A percentile compares a stretch with the other conserved stretches of the same genome.
phyloP scores from a whole-genome alignment of 495 filamentous ascomycete genomes.

The Parathielavia appendiculata region DNA sequence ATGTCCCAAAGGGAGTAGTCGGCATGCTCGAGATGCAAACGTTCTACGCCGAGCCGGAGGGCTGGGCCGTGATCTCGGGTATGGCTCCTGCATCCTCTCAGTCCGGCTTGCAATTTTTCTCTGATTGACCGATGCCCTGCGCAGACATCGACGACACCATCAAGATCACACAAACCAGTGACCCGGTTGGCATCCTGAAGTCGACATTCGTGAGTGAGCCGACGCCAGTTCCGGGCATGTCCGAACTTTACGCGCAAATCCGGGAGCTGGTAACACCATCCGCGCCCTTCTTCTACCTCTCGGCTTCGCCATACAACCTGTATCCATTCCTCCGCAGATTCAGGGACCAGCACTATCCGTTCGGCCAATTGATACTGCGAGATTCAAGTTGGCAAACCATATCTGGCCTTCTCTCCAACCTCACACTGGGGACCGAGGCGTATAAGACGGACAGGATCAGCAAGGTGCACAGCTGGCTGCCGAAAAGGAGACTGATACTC shows the following conservation, averaged over 20 bases:
- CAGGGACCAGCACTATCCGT: slow-evolving; percentile 61
- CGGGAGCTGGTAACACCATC: slow-evolving; percentile 47
- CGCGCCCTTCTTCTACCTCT: slow-evolving; percentile 88
- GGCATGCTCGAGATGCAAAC: slow-evolving; percentile 57
- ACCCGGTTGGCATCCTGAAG: slow-evolving; percentile 69
- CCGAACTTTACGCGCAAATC: slow-evolving; percentile 68
- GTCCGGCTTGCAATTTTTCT: not conserved
- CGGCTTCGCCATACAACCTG: slow-evolving; percentile 90
- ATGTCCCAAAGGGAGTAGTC: slow-evolving; percentile 44
- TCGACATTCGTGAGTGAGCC: slow-evolving; percentile 77
- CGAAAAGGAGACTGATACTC: slow-evolving; percentile 69
- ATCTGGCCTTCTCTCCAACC: slow-evolving; percentile 66
- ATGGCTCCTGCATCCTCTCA: not conserved
- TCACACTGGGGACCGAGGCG: slow-evolving; percentile 75
- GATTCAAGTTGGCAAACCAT: slow-evolving; percentile 87
- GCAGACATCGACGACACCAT: slow-evolving; percentile 92
- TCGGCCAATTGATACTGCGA: slow-evolving; percentile 76
- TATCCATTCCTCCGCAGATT: slow-evolving; percentile 82
- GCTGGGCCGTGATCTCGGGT: slow-evolving; percentile 83
- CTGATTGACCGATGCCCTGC: slow-evolving; percentile 15
- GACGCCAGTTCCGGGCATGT: slow-evolving; percentile 70
- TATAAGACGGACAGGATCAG: slow-evolving; percentile 82
- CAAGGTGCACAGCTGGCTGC: slow-evolving; percentile 71
- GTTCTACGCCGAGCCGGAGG: slow-evolving; percentile 66
- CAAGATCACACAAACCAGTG: slow-evolving; percentile 79